A percentile compares a stretch with the other conserved stretches of the same genome.
Conservation (phyloP, 495 filamentous ascomycete species). For the Penicillium malachiteum region DNA sequence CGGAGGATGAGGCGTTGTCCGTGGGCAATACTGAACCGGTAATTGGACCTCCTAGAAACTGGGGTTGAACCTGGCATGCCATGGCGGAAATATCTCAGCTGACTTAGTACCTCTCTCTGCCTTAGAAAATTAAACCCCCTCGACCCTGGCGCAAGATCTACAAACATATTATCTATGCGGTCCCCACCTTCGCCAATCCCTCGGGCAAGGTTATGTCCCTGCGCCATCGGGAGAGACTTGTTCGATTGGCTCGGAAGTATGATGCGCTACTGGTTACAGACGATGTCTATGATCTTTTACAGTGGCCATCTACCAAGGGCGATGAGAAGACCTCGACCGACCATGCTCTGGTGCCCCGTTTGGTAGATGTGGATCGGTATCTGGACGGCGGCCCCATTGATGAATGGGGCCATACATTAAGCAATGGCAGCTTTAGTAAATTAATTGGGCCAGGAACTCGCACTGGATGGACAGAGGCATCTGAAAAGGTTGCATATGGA, state of each 20-base stretch:
- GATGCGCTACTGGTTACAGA: conserved; percentile 81
- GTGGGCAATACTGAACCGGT: conserved; percentile 41
- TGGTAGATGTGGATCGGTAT: conserved; percentile 74
- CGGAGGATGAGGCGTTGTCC: conserved; percentile 29
- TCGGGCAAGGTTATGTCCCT: conserved; percentile 71
- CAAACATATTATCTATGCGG: conserved; percentile 78
- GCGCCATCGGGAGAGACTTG: conserved; percentile 56
- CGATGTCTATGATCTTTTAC: conserved; percentile 88
- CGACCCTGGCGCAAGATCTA: conserved; percentile 65
- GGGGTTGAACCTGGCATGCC: neutral
- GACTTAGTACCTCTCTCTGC: neutral
- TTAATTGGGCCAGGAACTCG: conserved; percentile 74
- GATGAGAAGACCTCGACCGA: conserved; percentile 19
- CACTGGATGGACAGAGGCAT: conserved; percentile 80
- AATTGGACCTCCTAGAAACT: conserved; percentile 11
- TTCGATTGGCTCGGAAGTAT: conserved; percentile 65
- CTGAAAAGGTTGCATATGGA: conserved; percentile 63
- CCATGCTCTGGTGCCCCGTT: conserved; percentile 58
- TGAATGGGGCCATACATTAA: conserved; percentile 71
- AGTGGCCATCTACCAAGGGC: conserved; percentile 56
- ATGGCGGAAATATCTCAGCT: conserved; percentile 1
- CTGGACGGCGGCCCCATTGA: conserved; percentile 54
- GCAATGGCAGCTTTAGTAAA: conserved; percentile 85
- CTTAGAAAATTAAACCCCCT: conserved; percentile 40
- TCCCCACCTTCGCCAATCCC: conserved; percentile 82